Evolutionary conservation across 164 flowering plant genomes (phyloP), one percentile per base, ranked within the genome.

Genomic region (Chimonanthus praecox): DNA sequence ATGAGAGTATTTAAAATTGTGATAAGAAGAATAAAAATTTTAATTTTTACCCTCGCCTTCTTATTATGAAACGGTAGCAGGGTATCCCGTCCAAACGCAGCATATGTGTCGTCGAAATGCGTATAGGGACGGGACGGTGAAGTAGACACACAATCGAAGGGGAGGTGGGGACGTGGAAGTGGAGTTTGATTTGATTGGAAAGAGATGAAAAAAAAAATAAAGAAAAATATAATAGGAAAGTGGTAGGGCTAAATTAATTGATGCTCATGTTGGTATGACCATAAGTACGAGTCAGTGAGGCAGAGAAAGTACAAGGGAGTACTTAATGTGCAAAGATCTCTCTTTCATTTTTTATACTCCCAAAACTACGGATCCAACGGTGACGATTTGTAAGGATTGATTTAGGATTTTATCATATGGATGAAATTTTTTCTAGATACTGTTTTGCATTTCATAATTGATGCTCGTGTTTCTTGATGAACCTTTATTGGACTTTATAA

Each of bases 271-370:
- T 43, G 68, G 48, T 45, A 45, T 44, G 13, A 66, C 10, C 5
- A 33, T 4, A 62, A 33, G 68, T 45, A 66, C 43, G 18, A 15
- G 68, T 45, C 68, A 66, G 68, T 44, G 68, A 66, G 1, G 49
- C 68, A 66, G 68, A 13, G 68, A 45, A 44, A 66, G 68, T 66
- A 33, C 13, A 11, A 66, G 47, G 45, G 15, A 48, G 45, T 48
- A 47, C 48, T 65, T 65, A 65, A 44, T 43, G 47, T 65, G 68
- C 68, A 66, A 66, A 66, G 68, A 66, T 66, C 16, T 47, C 68
- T 48, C 47, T 66, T 6, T 2, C 45, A 11, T 66, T 48, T 65
- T 66, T 18, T 46, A 33, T 3, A 33, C 20, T 9, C 21, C 20
- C 13, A 6, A 18, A 45, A 44, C 47, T 8, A 16, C 48, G 48